Evolutionary conservation across 2,329 filamentous ascomycete genomes (phyloP).

Genomic region (Chrysoporthe puriensis): DNA sequence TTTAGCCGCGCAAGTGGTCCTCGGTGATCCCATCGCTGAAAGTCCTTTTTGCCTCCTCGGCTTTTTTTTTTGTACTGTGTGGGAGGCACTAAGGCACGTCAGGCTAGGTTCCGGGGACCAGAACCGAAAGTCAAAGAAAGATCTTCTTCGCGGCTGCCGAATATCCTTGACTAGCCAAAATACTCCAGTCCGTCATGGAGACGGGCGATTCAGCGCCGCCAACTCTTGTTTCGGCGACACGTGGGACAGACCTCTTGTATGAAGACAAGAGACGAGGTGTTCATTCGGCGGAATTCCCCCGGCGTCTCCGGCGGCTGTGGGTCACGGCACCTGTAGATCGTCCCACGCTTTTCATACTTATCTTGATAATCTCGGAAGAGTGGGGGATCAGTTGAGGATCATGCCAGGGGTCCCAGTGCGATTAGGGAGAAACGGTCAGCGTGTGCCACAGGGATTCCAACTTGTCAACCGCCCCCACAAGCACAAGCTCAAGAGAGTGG

Average conservation of each 20-base stretch:
- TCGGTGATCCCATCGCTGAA: not conserved
- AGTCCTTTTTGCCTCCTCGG: not conserved
- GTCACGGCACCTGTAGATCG: slow-evolving; percentile 1
- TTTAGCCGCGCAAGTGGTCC: not conserved
- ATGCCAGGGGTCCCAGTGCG: slow-evolving; percentile 19
- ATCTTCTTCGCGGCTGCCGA: not conserved
- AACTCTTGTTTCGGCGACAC: no score
- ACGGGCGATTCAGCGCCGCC: no score
- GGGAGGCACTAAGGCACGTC: not conserved
- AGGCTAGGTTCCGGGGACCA: not conserved
- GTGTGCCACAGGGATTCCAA: not conserved
- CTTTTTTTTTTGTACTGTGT: not conserved
- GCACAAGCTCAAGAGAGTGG: not conserved
- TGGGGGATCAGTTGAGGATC: slow-evolving; percentile 25
- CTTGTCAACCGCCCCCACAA: not conserved
- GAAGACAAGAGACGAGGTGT: not conserved
- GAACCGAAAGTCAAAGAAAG: not conserved
- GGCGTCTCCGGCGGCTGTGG: slow-evolving; percentile 5
- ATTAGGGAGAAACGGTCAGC: not conserved
- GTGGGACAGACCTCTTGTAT: no score
- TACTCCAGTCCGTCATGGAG: no score
- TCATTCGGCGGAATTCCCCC: not conserved
- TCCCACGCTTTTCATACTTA: slow-evolving; percentile 19
- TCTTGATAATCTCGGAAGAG: slow-evolving; percentile 25
- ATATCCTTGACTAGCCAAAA: not conserved